phyloP scores from a whole-genome alignment of 2,329 filamentous ascomycete genomes.

The Podosphaera leucotricha region DNA sequence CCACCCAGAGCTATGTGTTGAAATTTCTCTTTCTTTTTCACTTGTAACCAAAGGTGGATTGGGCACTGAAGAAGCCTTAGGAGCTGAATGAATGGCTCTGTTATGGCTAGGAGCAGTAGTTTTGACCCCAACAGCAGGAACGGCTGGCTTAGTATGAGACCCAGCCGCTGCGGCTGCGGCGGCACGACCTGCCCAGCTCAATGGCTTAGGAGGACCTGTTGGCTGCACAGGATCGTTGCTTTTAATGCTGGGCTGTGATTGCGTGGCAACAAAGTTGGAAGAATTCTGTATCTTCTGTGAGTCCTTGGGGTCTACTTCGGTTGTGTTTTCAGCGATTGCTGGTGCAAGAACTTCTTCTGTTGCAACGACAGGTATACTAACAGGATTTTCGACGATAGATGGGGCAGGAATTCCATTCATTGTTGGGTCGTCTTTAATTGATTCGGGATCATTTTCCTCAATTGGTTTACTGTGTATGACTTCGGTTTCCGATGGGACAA shows the following conservation, averaged over 20 bases:
- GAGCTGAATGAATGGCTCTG: conserved; percentile 20
- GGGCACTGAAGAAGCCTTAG: conserved; percentile 22
- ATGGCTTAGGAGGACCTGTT: conserved; percentile 33
- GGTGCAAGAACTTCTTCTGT: conserved; percentile 19
- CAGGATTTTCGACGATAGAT: conserved; percentile 14
- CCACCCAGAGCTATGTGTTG: conserved; percentile 39
- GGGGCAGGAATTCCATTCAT: conserved; percentile 21
- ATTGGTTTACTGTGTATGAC: conserved; percentile 57
- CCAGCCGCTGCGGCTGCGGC: conserved; percentile 36
- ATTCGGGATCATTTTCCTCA: conserved; percentile 23
- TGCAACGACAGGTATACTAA: conserved; percentile 6
- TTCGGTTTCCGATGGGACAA: conserved; percentile 20
- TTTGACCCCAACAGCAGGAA: conserved; percentile 26
- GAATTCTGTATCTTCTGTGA: conserved; percentile 41
- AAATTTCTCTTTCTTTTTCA: conserved; percentile 15
- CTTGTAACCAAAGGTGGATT: conserved; percentile 20
- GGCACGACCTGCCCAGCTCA: conserved; percentile 52
- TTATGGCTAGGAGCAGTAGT: conserved; percentile 29
- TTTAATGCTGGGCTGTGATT: conserved; percentile 12
- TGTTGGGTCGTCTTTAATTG: conserved; percentile 14
- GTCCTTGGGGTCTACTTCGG: conserved; percentile 31
- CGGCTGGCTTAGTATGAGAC: conserved; percentile 30
- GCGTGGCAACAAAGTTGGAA: conserved; percentile 28
- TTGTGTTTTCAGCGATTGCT: conserved; percentile 27
- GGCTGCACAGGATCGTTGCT: conserved; percentile 27